Conservation (phyloP, 352 stramenopile species). For the Phytophthora quininea region DNA sequence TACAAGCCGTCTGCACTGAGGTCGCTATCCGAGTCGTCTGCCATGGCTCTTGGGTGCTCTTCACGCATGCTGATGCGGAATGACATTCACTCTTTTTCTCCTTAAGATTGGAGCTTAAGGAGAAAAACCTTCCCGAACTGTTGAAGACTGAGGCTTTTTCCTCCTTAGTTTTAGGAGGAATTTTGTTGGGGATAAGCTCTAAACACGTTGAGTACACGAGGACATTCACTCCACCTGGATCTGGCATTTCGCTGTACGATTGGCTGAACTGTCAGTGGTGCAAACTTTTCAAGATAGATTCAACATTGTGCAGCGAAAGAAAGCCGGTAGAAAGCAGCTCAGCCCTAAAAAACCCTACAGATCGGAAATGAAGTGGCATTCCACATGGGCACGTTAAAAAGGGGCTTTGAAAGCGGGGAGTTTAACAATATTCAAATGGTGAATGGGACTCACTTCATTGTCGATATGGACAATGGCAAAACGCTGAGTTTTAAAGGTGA, state of each 20-base stretch:
- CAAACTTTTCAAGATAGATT: not conserved
- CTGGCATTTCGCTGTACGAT: no score
- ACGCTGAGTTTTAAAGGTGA: conserved; percentile 1
- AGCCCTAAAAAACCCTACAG: not conserved
- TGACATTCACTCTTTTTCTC: no score
- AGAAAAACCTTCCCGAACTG: no score
- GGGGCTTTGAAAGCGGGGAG: not conserved
- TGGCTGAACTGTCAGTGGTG: not conserved
- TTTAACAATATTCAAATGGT: conserved; percentile 3
- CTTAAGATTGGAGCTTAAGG: no score
- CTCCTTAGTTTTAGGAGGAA: not conserved
- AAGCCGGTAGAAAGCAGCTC: not conserved
- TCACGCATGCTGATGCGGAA: no score
- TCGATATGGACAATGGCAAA: conserved; percentile 9
- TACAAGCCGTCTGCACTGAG: no score
- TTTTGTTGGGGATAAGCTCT: not conserved
- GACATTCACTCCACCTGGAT: no score
- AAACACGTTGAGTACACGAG: no score
- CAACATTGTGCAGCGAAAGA: not conserved
- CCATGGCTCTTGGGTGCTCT: no score
- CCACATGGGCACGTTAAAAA: conserved; percentile 1
- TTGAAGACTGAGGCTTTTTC: no score
- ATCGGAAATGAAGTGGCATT: conserved; percentile 15
- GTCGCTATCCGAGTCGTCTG: no score
- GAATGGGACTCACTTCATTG: conserved; percentile 8